These are phyloP conservation scores for Buxus sempervirens DNA, from an alignment of 164 flowering plant genomes.

Conservation along the genomic window DNA sequence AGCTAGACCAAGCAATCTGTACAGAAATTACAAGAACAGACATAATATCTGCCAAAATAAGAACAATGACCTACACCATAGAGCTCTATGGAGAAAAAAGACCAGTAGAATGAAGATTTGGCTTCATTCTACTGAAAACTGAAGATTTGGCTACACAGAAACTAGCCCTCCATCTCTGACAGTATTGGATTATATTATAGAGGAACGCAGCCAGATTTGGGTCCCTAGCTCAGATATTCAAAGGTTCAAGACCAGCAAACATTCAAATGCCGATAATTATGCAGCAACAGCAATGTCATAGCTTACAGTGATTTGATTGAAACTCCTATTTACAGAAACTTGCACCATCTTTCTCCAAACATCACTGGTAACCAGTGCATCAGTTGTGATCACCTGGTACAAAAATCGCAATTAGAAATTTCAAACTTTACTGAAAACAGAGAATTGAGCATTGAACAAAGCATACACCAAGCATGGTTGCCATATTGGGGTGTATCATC, in stretches of 20 bases:
- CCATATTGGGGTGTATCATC: slow-evolving; percentile 99
- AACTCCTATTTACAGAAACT: slow-evolving; percentile 86
- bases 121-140: too few species aligned
- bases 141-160: too few species aligned
- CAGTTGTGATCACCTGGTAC: slow-evolving; percentile 86
- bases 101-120: too few species aligned
- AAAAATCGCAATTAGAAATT: slow-evolving; percentile 2
- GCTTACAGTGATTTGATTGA: slow-evolving; percentile 93
- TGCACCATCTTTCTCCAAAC: slow-evolving; percentile 91
- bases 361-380: slow-evolving; percentile 74
- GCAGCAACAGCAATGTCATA: neutral
- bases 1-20: too few species aligned
- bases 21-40: too few species aligned
- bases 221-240: neutral
- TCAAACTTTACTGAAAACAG: neutral
- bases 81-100: too few species aligned
- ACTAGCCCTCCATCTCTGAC: too few species aligned
- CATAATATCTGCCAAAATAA: too few species aligned
- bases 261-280: neutral
- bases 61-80: too few species aligned
- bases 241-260: neutral
- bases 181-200: too few species aligned
- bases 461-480: slow-evolving; percentile 97
- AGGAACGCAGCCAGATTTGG: neutral
- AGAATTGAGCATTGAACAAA: slow-evolving; percentile 7